Evolutionary conservation across 495 filamentous ascomycete species (phyloP), one percentile per base, ranked within the genome.

Genomic region (Polyplosphaeria fusca): DNA sequence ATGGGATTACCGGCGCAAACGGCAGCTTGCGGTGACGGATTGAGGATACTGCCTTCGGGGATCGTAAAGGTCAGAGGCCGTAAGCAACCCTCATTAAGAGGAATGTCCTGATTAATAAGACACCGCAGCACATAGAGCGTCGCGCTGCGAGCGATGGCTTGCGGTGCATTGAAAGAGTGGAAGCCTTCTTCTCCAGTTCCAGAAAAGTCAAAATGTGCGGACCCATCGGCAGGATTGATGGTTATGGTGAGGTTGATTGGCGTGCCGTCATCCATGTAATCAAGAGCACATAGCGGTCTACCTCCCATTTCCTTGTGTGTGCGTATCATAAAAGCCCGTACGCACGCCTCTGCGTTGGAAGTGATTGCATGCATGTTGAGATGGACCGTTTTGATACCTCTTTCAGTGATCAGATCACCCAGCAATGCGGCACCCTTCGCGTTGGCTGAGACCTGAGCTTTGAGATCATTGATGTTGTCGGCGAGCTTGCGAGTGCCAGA

Each of bases 401-500:
- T 58, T 50, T 71, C 69, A 1, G 44, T 32, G 18, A 68, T 66
- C 13, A 71, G 52, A 13, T 42, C 55, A 16, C 56, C 28, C 22
- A 71, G 57, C 11, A 72, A 64, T 14, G 46, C 60, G 7, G 59
- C 60, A 2, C 70, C 70, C 51, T 69, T 69, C 5, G 46, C 47
- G 51, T 72, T 72, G 13, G 70, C 68, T n/a, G 68, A 67, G 7
- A 72, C 57, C 43, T 69, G 67, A 14, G 70, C 70, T 42, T 68
- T 68, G 12, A 72, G 42, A 42, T 72, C 70, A 18, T 55, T 57
- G 5, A 72, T 30, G 39, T 72, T 72, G 43, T 72, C 70, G 12
- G 52, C 47, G 3, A 72, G 60, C 19, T 58, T 62, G 4, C 64
- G 53, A 2, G 63, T 68, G 20, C 70, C 70, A 35, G 48, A 58